A percentile compares a stretch with the other conserved stretches of the same genome.
Conservation (phyloP, 345 rosid species). For the Pistacia atlantica region DNA sequence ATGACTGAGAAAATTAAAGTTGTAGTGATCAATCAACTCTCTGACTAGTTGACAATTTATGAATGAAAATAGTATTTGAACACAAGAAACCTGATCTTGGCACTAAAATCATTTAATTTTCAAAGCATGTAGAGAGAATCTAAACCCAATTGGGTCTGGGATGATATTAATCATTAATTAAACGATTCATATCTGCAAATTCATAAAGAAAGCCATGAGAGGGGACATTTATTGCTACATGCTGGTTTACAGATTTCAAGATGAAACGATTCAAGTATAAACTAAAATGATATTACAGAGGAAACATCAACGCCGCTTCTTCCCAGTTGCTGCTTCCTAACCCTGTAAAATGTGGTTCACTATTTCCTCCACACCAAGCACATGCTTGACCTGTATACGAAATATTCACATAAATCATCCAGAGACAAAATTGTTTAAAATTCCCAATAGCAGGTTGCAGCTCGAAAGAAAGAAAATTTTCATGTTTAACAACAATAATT, state of each 20-base stretch:
- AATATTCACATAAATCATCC: background rate
- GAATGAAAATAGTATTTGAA: no score
- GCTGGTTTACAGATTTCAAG: background rate
- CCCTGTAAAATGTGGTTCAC: conserved; percentile 71
- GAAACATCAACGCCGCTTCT: conserved; percentile 41
- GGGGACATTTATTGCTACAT: background rate
- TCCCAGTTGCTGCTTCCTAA: conserved; percentile 83
- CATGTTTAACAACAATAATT: no score
- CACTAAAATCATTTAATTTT: no score
- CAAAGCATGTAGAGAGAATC: no score
- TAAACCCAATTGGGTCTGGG: no score
- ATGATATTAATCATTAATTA: no score
- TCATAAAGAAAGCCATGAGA: background rate
- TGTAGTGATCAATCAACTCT: no score
- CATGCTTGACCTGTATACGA: conserved; percentile 47
- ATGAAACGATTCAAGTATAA: background rate
- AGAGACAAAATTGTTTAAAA: background rate
- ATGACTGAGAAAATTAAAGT: no score
- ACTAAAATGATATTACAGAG: background rate
- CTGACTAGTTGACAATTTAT: no score
- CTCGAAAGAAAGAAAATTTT: no score
- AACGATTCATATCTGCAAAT: no score
- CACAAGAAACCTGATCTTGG: no score
- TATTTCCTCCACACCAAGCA: conserved; percentile 73
- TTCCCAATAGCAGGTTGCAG: background rate